phyloP scores from a whole-genome alignment of 2,329 filamentous ascomycete species.

The Hypoxylon sp. region DNA sequence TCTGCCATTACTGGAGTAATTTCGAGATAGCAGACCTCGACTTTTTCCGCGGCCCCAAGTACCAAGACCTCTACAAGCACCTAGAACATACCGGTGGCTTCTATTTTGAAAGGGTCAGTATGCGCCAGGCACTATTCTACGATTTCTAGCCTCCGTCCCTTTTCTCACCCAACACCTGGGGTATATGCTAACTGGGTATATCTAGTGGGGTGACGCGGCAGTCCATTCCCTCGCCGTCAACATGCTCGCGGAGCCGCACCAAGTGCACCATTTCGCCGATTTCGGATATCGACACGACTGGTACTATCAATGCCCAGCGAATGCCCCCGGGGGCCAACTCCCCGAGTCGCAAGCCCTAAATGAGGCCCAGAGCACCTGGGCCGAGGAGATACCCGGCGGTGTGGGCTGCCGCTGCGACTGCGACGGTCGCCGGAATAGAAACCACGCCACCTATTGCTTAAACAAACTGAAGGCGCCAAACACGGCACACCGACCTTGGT shows the following conservation, averaged over 20 bases:
- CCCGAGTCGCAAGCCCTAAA: conserved; percentile 54
- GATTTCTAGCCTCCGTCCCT: background rate
- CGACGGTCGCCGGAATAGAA: conserved; percentile 55
- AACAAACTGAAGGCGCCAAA: conserved; percentile 58
- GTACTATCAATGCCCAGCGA: conserved; percentile 57
- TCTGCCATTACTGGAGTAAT: conserved; percentile 65
- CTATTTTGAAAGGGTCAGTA: conserved; percentile 60
- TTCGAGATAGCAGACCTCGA: conserved; percentile 64
- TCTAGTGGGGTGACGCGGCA: conserved; percentile 62
- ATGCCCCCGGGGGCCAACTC: conserved; percentile 57
- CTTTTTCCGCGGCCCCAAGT: conserved; percentile 59
- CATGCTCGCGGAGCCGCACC: conserved; percentile 59
- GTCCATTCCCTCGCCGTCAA: conserved; percentile 62
- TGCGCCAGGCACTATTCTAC: background rate
- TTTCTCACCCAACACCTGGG: background rate
- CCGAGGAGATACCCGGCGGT: conserved; percentile 56
- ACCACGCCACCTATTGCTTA: conserved; percentile 57
- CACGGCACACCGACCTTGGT: conserved; percentile 53
- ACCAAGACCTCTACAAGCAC: conserved; percentile 59
- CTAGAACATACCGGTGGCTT: conserved; percentile 61
- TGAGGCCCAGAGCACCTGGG: conserved; percentile 48
- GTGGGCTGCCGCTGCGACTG: conserved; percentile 62
- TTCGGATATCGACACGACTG: conserved; percentile 61
- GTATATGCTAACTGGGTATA: conserved; percentile 17
- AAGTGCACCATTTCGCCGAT: conserved; percentile 62